Percentiles rank a stretch among this genome's conserved stretches.
These are phyloP conservation scores for Pseudocercospora macadamiae DNA, from an alignment of 2,329 filamentous ascomycete species.

Conservation along the genomic window DNA sequence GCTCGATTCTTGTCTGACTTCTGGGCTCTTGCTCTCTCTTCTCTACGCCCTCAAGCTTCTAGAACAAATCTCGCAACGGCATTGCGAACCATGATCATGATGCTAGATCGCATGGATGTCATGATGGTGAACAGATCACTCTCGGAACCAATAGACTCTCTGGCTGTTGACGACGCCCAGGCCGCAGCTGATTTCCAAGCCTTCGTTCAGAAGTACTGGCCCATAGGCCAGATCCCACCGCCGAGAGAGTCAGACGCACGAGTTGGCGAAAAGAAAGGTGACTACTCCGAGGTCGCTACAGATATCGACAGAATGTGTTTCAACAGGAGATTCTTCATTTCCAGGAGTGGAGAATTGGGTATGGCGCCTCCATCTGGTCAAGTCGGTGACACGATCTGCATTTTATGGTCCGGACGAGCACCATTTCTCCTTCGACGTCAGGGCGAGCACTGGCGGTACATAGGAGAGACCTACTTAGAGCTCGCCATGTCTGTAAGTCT, in stretches of 20 bases:
- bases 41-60: no score
- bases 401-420: neutral
- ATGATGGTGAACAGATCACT: no score
- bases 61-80: no score
- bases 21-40: no score
- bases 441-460: neutral
- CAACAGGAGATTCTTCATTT: neutral
- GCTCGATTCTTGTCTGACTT: neutral
- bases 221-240: no score
- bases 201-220: no score
- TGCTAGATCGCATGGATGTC: no score
- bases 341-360: neutral
- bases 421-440: neutral
- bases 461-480: neutral
- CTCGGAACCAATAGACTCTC: no score
- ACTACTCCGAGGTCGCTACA: neutral
- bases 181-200: no score
- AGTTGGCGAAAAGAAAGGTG: neutral
- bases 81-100: no score
- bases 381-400: neutral
- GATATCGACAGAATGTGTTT: neutral
- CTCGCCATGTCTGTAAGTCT: neutral
- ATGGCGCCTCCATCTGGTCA: neutral
- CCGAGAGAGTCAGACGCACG: neutral
- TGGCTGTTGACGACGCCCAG: no score